A percentile compares a stretch with the other conserved stretches of the same genome.
Evolutionary conservation across 257 asterid species (phyloP).

Genomic region (Galeopsis tetrahit): DNA sequence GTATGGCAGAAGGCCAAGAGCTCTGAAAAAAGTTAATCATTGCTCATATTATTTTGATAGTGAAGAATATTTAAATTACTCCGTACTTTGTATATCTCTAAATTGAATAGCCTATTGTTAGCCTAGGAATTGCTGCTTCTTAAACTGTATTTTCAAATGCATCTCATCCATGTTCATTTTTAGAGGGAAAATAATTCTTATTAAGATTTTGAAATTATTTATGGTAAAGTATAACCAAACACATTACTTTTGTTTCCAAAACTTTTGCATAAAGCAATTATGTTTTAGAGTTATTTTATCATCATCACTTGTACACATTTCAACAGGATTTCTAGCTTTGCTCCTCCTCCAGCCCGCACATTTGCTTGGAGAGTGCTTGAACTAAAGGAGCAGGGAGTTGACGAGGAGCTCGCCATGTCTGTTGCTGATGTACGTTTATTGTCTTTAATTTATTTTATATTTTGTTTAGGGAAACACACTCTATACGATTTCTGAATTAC

Average conservation of each 20-base stretch:
- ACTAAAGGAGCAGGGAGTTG: constrained; percentile 74
- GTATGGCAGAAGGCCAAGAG: constrained; percentile 14
- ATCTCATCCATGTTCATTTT: background rate
- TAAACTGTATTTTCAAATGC: constrained; percentile 12
- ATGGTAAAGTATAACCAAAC: no score
- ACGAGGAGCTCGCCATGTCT: constrained; percentile 66
- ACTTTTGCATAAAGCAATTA: no score
- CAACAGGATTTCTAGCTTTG: constrained; percentile 67
- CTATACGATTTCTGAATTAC: background rate
- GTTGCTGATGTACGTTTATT: constrained; percentile 73
- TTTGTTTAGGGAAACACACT: background rate
- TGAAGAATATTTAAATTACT: background rate
- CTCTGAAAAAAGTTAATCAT: background rate
- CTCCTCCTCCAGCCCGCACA: constrained; percentile 84
- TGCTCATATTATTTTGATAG: background rate
- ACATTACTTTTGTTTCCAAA: no score
- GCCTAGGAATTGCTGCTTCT: background rate
- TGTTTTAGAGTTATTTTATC: no score
- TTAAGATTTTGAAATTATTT: background rate
- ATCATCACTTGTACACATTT: background rate
- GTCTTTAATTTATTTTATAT: background rate
- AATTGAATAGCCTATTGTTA: background rate
- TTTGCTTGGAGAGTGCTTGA: constrained; percentile 88
- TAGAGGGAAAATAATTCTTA: background rate
- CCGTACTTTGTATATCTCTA: background rate